Base-by-base conservation (phyloP, 768 basidiomycete genomes). In the Kwoniella dendrophila region DNA sequence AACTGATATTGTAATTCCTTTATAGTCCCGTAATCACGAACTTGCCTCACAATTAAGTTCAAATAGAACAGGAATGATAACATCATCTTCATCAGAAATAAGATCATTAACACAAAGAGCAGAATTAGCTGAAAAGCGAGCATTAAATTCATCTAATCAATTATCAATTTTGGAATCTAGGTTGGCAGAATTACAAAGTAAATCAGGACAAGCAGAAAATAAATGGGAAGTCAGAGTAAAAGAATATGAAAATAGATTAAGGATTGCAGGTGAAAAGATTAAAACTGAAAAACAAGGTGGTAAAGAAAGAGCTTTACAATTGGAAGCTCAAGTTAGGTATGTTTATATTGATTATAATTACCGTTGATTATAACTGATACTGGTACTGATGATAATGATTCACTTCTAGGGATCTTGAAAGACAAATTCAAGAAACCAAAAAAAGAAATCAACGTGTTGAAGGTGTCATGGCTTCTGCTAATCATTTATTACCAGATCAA, bases 151-250 rank as follows among this genome's bases (percentile, higher is more conserved):
- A 4, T 88, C 88, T 72, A 92, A 93, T 66, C 92, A 95, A 76
- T 83, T 97, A 2, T 77, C 86, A 1, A 83, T 86, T 24, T 86
- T 89, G 2, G 95, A 98, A 75, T 91, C 94, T 79, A 88, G 88
- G 80, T 84, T 94, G 50, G 86, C 88, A 1, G 78, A 81, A 40
- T 83, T 90, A 79, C 88, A 88, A 67, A 83, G 86, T 80, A 89
- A 87, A 82, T 89, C 84, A 36, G 81, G 83, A 0, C 82, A 81
- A 0, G 88, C 90, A 0, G 93, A 96, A 68, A 82, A 81, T 54
- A 95, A 94, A 78, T 98, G 94, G 92, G 93, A 94, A 72, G 90
- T 88, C 0, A 83, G 94, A n/a, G 90, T 98, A 45, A 88, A 87
- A 78, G 94, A 98, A 79, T 93, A 94, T 71, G 92, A 96, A 80